These are phyloP conservation scores for Geotrichum australiense DNA, from an alignment of 1,139 yeast species.

Conservation along the genomic window DNA sequence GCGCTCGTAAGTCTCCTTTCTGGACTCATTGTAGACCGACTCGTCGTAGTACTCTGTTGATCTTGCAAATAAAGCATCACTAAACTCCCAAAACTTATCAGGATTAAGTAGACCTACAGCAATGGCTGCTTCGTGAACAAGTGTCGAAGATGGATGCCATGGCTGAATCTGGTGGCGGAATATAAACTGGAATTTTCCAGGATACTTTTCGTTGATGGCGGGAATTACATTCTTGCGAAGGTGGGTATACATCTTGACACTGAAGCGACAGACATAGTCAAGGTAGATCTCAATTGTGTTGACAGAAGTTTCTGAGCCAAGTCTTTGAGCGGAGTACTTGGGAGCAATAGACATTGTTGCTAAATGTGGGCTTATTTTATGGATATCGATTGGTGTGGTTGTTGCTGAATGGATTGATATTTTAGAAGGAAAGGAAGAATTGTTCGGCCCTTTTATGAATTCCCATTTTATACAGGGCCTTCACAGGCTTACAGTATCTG, in stretches of 20 bases:
- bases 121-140: slow-evolving; percentile 64
- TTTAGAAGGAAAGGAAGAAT: too few relatives aligned
- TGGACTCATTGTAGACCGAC: slow-evolving; percentile 46
- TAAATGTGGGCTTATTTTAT: too few relatives aligned
- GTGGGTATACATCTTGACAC: slow-evolving; percentile 56
- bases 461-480: too few relatives aligned
- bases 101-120: slow-evolving; percentile 60
- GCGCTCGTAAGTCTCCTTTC: slow-evolving; percentile 51
- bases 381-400: too few relatives aligned
- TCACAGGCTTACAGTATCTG: too few relatives aligned
- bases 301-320: slow-evolving; percentile 23
- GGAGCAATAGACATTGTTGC: slow-evolving; percentile 32
- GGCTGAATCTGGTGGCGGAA: slow-evolving; percentile 68
- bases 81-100: slow-evolving; percentile 54
- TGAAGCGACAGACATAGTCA: slow-evolving; percentile 75
- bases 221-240: slow-evolving; percentile 52
- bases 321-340: slow-evolving; percentile 27
- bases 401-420: too few relatives aligned
- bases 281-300: slow-evolving; percentile 52
- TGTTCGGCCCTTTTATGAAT: too few relatives aligned
- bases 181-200: slow-evolving; percentile 45
- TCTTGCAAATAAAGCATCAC: slow-evolving; percentile 45
- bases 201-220: slow-evolving; percentile 40
- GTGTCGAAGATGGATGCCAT: slow-evolving; percentile 73
- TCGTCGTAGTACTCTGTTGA: slow-evolving; percentile 51